Evolutionary conservation across 2,329 filamentous ascomycete species (phyloP), one percentile per base, ranked within the genome.

Genomic region (Penicillium psychrosexuale): DNA sequence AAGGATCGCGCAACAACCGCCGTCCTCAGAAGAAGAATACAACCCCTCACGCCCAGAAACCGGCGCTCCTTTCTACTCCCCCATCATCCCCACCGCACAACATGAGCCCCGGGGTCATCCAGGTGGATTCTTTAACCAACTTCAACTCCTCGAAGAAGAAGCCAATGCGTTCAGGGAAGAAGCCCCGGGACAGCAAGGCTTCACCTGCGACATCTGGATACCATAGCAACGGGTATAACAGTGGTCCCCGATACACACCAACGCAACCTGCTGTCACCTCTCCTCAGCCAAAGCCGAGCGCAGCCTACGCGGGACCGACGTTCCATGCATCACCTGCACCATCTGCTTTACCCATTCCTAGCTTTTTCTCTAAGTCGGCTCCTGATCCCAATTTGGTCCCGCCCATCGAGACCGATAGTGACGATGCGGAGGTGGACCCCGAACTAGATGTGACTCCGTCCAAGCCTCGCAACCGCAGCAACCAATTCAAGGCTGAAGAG

Each of bases 311-410:
- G 37, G 94, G 93, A 13, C 89, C 93, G 33, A 95, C 91, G 5
- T 99, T 97, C 72, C 92, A 97, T 73, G 90, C 91, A 38, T 97
- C 94, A 8, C 94, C 94, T 19, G 93, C 92, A 1, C 89, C 94
- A 0, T 95, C 91, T 8, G 86, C 91, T 24, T 80, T 99, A 31
- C 94, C 94, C 0, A 88, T 97, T 55, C 94, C 94, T 11, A 95
- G 88, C 67, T 96, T 97, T 72, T 84, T 89, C 58, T 87, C 88
- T 28, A 92, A 88, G 66, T 86, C 90, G 0, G 80, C 89, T 12
- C 86, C 86, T 3, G 86, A 88, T 54, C 86, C 86, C 3, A 58
- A 79, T 70, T 58, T 67, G 33, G 59, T 68, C 17, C 60, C 70
- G 5, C 59, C 64, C 6, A 46, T 70, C 5, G 74, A 73, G 30